These are phyloP conservation scores for Starmerella etchellsii DNA, from an alignment of 805 yeast species.

Conservation along the genomic window DNA sequence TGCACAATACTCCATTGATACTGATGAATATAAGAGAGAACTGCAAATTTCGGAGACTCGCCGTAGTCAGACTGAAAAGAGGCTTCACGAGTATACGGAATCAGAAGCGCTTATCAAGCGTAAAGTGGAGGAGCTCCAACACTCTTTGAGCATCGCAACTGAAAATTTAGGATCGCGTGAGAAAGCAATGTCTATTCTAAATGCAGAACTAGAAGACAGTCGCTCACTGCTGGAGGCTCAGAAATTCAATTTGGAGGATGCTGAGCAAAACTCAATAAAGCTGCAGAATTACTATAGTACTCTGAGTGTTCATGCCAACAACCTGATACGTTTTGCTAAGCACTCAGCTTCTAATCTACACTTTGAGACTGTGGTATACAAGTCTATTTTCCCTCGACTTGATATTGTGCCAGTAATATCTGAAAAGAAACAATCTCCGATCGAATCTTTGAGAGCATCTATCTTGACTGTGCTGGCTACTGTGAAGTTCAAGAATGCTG, in stretches of 20 bases:
- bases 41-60: background rate
- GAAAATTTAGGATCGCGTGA: background rate
- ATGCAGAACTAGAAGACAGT: background rate
- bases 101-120: background rate
- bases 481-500: slow-evolving; percentile 2
- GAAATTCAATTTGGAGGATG: background rate
- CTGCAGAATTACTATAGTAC: background rate
- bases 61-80: background rate
- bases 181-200: background rate
- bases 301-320: background rate
- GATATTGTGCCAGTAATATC: background rate
- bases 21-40: background rate
- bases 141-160: background rate
- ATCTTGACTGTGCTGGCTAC: slow-evolving; percentile 1
- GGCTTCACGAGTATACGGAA: background rate
- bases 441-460: background rate
- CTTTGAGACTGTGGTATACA: background rate
- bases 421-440: background rate
- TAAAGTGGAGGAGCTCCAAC: background rate
- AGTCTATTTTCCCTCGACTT: background rate
- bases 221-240: background rate
- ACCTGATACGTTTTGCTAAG: background rate
- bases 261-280: background rate
- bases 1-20: background rate
- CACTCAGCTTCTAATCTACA: background rate